Evolutionary conservation across 140 eudicot genomes (phyloP).

Genomic region (Senecio squalidus): DNA sequence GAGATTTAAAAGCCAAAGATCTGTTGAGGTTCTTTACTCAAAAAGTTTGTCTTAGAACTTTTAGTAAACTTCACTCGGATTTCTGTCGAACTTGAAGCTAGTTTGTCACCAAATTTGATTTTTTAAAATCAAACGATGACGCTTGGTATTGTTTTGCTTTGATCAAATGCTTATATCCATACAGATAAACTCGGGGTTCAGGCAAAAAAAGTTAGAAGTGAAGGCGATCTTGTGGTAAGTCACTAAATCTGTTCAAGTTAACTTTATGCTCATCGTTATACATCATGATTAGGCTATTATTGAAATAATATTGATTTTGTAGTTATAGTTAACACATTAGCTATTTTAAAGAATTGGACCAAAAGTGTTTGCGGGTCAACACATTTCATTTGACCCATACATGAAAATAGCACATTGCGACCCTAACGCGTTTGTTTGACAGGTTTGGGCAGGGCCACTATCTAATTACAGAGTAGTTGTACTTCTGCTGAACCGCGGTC

Average conservation of each 20-base stretch:
- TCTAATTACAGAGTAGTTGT: conserved; percentile 71
- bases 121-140: conserved; percentile 11
- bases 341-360: no score
- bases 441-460: conserved; percentile 97
- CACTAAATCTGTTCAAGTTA: conserved; percentile 2
- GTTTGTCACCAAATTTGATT: background rate
- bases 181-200: conserved; percentile 82
- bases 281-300: background rate
- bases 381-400: no score
- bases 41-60: background rate
- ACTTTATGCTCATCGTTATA: background rate
- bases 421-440: background rate
- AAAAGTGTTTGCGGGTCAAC: no score
- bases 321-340: no score
- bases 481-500: conserved; percentile 68
- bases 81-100: background rate
- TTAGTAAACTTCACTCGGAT: background rate
- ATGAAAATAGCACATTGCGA: no score
- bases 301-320: no score
- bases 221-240: conserved; percentile 74
- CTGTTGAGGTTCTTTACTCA: background rate
- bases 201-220: conserved; percentile 78
- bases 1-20: background rate
- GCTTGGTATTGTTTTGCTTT: background rate
- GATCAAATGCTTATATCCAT: conserved; percentile 2